These are phyloP conservation scores for Backusella luteola DNA, from an alignment of 192 early-diverging fungal genomes.

Conservation along the genomic window DNA sequence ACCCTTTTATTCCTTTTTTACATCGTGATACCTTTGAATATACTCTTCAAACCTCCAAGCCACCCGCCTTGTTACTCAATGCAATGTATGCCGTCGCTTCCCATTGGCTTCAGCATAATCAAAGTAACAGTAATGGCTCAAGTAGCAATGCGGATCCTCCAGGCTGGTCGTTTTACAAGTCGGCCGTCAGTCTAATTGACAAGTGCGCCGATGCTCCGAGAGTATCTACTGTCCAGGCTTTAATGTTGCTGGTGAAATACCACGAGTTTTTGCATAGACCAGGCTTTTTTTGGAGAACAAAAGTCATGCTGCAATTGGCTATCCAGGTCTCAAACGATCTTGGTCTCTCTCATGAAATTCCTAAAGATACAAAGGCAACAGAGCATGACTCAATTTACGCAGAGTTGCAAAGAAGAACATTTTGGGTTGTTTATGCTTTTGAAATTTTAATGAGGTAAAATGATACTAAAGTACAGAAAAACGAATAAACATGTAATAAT, in stretches of 20 bases:
- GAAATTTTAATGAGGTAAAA: constrained; percentile 31
- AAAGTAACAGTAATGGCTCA: not conserved
- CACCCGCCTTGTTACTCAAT: constrained; percentile 24
- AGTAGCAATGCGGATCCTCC: not conserved
- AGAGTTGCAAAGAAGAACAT: constrained; percentile 25
- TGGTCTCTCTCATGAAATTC: not conserved
- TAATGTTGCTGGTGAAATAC: constrained; percentile 52
- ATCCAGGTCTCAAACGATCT: constrained; percentile 28
- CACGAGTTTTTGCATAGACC: constrained; percentile 48
- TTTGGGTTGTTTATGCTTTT: constrained; percentile 34
- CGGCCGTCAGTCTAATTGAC: constrained; percentile 34
- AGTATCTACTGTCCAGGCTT: constrained; percentile 51
- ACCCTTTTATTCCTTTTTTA: constrained; percentile 48
- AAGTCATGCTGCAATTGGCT: constrained; percentile 40
- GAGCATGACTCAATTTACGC: not conserved
- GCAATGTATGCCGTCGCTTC: constrained; percentile 38
- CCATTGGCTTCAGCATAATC: constrained; percentile 6
- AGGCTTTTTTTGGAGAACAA: constrained; percentile 55
- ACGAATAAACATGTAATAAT: not conserved
- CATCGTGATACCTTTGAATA: constrained; percentile 26
- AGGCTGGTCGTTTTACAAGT: constrained; percentile 30
- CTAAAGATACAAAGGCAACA: not conserved
- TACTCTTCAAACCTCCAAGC: not conserved
- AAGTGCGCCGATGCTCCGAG: constrained; percentile 49
- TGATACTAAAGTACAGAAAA: not conserved